Conservation (phyloP, 169 alveolate genomes). For the Plasmodium yoelii region DNA sequence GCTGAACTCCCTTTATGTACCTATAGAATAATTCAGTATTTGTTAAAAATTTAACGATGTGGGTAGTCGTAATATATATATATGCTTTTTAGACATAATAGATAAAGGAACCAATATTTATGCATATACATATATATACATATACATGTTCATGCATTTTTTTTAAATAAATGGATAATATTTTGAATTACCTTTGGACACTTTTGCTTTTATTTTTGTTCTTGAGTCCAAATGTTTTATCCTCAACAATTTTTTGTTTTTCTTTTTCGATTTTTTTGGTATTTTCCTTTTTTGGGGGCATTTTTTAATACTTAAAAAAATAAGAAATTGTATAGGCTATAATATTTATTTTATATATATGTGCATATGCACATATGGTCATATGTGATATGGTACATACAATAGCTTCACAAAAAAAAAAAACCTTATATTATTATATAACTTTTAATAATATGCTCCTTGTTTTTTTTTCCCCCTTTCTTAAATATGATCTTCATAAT, state of each 20-base stretch:
- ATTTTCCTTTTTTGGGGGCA: constrained; percentile 90
- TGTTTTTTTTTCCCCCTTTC: not conserved
- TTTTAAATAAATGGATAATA: not conserved
- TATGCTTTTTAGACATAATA: not conserved
- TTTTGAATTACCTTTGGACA: constrained; percentile 94
- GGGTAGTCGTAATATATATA: not conserved
- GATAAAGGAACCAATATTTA: not conserved
- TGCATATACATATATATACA: no score
- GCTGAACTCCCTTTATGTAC: constrained; percentile 87
- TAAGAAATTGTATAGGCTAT: no score
- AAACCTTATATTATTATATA: not conserved
- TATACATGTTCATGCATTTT: not conserved
- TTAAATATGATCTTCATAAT: not conserved
- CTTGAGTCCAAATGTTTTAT: constrained; percentile 98
- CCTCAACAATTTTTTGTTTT: constrained; percentile 98
- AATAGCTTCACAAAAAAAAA: not conserved
- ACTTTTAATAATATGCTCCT: not conserved
- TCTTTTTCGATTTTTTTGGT: constrained; percentile 95
- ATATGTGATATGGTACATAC: not conserved
- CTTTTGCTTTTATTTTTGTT: constrained; percentile 97
- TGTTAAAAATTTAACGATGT: not conserved
- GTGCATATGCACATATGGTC: not conserved
- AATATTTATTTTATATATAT: no score
- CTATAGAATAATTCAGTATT: constrained; percentile 15
- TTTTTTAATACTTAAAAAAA: constrained; percentile 22